Conservation (phyloP, 352 stramenopile genomes). For the Globisporangium carolinianum region DNA sequence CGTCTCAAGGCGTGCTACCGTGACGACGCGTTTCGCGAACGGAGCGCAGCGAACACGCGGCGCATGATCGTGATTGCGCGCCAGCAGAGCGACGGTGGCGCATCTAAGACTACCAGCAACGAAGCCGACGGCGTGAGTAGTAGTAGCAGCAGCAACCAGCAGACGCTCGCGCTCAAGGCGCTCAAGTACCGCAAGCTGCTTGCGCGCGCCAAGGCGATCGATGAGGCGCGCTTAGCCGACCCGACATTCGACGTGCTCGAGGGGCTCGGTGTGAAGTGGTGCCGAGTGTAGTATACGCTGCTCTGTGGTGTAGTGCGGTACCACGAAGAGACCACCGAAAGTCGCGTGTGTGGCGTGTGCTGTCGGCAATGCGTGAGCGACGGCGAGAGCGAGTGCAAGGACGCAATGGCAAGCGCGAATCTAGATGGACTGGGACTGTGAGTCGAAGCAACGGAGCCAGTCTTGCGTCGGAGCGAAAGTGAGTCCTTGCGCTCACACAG, state of each 20-base stretch:
- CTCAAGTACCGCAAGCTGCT: constrained; percentile 30
- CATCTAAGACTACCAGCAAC: no score
- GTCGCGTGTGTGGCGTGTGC: neutral
- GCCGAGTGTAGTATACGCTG: constrained; percentile 11
- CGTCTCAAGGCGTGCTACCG: constrained; percentile 24
- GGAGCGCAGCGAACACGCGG: constrained; percentile 20
- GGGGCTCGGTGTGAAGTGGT: constrained; percentile 21
- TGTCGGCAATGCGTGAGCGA: neutral
- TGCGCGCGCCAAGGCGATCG: constrained; percentile 17
- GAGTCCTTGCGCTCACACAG: no score
- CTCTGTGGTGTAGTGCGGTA: neutral
- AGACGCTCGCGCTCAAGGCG: constrained; percentile 24
- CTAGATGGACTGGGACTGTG: no score
- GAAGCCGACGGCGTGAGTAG: neutral
- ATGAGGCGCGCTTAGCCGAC: constrained; percentile 19
- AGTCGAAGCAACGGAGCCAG: no score
- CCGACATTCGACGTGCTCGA: constrained; percentile 29
- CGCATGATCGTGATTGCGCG: constrained; percentile 20
- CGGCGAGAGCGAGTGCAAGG: neutral
- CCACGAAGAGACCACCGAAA: neutral
- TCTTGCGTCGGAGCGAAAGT: no score
- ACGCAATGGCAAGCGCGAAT: neutral
- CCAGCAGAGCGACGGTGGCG: neutral
- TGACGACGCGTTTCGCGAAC: constrained; percentile 19
- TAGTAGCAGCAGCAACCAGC: constrained; percentile 9